A percentile compares a stretch with the other conserved stretches of the same genome.
These are phyloP conservation scores for Crucihimalaya himalaica DNA, from an alignment of 345 rosid genomes.

Conservation along the genomic window DNA sequence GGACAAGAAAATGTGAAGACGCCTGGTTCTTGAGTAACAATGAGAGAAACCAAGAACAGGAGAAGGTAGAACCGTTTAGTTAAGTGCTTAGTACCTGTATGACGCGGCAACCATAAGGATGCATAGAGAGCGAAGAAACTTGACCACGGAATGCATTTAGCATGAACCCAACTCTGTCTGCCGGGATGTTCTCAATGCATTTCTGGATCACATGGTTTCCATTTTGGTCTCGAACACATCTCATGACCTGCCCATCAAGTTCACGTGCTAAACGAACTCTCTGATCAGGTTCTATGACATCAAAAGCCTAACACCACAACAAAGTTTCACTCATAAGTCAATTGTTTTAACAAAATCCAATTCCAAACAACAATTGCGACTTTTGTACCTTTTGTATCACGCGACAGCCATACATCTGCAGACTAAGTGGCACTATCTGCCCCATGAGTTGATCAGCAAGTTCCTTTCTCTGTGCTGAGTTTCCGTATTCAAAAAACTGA, in stretches of 20 bases:
- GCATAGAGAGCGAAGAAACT: conserved; percentile 69
- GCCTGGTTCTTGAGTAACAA: not conserved
- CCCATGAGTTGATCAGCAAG: conserved; percentile 66
- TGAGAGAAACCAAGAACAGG: conserved; percentile 17
- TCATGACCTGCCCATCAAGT: conserved; percentile 78
- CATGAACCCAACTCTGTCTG: conserved; percentile 62
- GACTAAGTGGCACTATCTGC: conserved; percentile 59
- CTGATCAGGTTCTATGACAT: conserved; percentile 72
- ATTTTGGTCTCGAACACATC: conserved; percentile 83
- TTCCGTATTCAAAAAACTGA: conserved; percentile 73
- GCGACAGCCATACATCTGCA: conserved; percentile 82
- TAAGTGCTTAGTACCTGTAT: conserved; percentile 55
- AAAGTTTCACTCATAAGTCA: conserved; percentile 14
- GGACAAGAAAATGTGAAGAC: not conserved
- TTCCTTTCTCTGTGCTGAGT: conserved; percentile 56
- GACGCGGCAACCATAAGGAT: conserved; percentile 88
- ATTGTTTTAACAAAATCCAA: not conserved
- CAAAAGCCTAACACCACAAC: conserved; percentile 58
- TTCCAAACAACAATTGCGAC: not conserved
- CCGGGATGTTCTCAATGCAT: conserved; percentile 67
- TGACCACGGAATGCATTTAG: conserved; percentile 62
- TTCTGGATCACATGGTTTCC: conserved; percentile 90
- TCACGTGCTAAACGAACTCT: conserved; percentile 60
- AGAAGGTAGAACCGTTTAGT: not conserved
- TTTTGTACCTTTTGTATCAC: conserved; percentile 68